Evolutionary conservation across 2,329 filamentous ascomycete species (phyloP).

Genomic region (Lasiodiplodia sp.): DNA sequence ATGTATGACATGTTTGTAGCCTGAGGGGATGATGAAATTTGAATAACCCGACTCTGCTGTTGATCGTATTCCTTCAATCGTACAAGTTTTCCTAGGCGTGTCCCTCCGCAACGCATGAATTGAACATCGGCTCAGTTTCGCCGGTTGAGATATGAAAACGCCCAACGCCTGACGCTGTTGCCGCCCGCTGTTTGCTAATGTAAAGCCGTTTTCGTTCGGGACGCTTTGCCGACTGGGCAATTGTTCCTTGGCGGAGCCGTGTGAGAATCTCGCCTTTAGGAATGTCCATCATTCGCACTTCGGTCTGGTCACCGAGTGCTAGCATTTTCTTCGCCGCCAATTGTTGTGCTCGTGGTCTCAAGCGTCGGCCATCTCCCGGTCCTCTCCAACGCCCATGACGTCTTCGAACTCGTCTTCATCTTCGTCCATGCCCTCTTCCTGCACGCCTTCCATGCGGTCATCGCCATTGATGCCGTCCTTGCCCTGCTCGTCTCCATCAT

Average conservation of each 20-base stretch:
- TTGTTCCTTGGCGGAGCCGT: not conserved
- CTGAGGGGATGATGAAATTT: constrained; percentile 1
- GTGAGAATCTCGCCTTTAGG: not conserved
- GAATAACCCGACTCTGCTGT: constrained; percentile 1
- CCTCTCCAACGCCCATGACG: constrained; percentile 44
- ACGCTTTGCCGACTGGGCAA: not conserved
- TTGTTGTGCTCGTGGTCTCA: constrained; percentile 32
- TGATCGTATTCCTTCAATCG: not conserved
- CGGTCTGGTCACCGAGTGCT: not conserved
- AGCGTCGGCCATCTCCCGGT: constrained; percentile 43
- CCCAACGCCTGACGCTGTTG: constrained; percentile 14
- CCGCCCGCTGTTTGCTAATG: not conserved
- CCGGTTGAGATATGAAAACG: constrained; percentile 18
- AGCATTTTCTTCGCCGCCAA: not conserved
- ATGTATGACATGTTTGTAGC: constrained; percentile 12
- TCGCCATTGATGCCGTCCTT: constrained; percentile 42
- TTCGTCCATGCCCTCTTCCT: constrained; percentile 44
- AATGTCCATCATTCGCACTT: not conserved
- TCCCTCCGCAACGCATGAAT: not conserved
- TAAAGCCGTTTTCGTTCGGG: not conserved
- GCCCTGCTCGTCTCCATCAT: constrained; percentile 52
- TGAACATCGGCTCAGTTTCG: not conserved
- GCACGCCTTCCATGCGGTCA: constrained; percentile 35
- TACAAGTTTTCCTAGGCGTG: not conserved
- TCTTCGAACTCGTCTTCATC: constrained; percentile 55